phyloP scores from a whole-genome alignment of 306 rosid species.

The Nissolia schottii region DNA sequence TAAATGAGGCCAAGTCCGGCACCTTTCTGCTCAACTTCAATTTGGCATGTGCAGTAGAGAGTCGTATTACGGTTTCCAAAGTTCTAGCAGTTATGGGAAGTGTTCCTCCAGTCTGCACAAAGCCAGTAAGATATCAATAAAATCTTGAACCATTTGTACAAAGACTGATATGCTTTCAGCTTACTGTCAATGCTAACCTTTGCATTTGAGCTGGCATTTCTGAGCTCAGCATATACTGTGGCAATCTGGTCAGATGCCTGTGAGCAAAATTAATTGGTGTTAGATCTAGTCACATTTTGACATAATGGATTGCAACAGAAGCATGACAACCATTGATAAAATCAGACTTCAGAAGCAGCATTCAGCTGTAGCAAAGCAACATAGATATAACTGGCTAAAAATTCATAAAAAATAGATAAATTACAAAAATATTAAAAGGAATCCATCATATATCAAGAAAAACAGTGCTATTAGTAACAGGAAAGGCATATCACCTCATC shows the following conservation, averaged over 20 bases:
- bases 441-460: neutral
- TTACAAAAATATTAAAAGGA: neutral
- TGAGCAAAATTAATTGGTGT: neutral
- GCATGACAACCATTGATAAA: constrained; percentile 3
- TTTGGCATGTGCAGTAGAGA: constrained; percentile 98
- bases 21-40: constrained; percentile 88
- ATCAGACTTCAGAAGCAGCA: neutral
- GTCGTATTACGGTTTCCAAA: constrained; percentile 92
- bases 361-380: constrained; percentile 5
- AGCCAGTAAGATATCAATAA: constrained; percentile 27
- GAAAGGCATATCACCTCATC: constrained; percentile 62
- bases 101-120: constrained; percentile 90
- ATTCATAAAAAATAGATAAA: neutral
- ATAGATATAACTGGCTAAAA: neutral
- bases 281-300: constrained; percentile 5
- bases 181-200: constrained; percentile 50
- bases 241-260: constrained; percentile 98
- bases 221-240: constrained; percentile 90
- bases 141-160: neutral
- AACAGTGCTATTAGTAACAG: neutral
- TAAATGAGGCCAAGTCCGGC: neutral
- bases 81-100: constrained; percentile 99
- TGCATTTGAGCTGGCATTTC: constrained; percentile 69
- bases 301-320: neutral
- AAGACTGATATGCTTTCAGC: neutral